Conservation (phyloP, 306 rosid genomes). For the Ormosia semicastrata region DNA sequence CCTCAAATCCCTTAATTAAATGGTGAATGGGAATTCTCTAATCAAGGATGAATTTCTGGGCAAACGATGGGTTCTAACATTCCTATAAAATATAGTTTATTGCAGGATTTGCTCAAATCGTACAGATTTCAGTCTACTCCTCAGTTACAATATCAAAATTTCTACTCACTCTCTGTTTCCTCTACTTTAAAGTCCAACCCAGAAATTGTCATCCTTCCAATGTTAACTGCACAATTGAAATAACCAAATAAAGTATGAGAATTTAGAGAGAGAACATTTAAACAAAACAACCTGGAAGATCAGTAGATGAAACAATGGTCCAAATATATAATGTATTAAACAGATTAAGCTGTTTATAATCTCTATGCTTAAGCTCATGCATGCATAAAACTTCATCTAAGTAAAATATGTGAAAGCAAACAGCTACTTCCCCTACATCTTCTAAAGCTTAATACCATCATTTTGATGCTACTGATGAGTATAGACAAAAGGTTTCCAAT, state of each 20-base stretch:
- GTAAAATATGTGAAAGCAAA: neutral
- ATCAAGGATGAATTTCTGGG: neutral
- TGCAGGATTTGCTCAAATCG: conserved; percentile 16
- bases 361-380: conserved; percentile 12
- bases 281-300: neutral
- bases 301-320: neutral
- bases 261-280: neutral
- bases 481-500: neutral
- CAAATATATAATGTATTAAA: neutral
- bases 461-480: neutral
- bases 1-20: neutral
- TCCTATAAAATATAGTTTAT: neutral
- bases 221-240: conserved; percentile 60
- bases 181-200: conserved; percentile 68
- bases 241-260: conserved; percentile 13
- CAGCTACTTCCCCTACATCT: neutral
- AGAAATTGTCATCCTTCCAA: conserved; percentile 77
- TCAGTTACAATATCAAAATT: neutral
- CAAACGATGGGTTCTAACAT: neutral
- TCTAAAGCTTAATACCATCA: neutral
- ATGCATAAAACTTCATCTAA: neutral
- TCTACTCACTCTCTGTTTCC: conserved; percentile 35
- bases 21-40: neutral
- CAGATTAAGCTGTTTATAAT: neutral
- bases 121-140: neutral